A percentile compares a stretch with the other conserved stretches of the same genome.
These are phyloP conservation scores for Penicillium longicatenatum DNA, from an alignment of 495 filamentous ascomycete genomes.

Conservation along the genomic window DNA sequence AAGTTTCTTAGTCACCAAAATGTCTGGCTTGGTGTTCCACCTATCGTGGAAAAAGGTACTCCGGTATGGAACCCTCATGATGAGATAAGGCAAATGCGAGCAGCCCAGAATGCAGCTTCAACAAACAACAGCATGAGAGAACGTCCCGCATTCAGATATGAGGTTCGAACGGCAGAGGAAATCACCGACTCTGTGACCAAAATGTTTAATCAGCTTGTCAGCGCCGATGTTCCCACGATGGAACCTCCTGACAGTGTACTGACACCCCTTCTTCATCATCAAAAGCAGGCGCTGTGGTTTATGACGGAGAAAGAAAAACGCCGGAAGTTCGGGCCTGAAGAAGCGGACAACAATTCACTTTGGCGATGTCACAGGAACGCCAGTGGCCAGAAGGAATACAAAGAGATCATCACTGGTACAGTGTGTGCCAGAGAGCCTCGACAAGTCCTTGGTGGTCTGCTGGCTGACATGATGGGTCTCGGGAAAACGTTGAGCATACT, in stretches of 20 bases:
- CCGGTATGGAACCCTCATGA: conserved; percentile 70
- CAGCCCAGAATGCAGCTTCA: conserved; percentile 23
- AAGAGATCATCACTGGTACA: conserved; percentile 81
- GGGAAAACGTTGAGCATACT: conserved; percentile 93
- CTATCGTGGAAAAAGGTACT: conserved; percentile 62
- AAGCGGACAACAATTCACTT: conserved; percentile 66
- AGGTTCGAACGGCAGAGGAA: conserved; percentile 75
- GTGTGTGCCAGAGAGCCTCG: conserved; percentile 63
- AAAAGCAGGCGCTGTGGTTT: conserved; percentile 89
- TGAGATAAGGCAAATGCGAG: conserved; percentile 42
- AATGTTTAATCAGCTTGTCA: conserved; percentile 83
- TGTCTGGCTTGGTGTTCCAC: conserved; percentile 64
- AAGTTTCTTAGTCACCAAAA: conserved; percentile 62
- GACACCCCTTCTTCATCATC: conserved; percentile 79
- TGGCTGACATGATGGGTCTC: conserved; percentile 98
- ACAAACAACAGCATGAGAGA: conserved; percentile 21
- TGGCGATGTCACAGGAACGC: conserved; percentile 61
- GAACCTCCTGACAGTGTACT: conserved; percentile 61
- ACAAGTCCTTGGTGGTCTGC: conserved; percentile 78
- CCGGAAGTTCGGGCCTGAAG: conserved; percentile 53
- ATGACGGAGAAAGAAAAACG: conserved; percentile 79
- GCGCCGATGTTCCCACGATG: conserved; percentile 73
- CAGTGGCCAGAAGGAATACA: conserved; percentile 62
- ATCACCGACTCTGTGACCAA: conserved; percentile 78
- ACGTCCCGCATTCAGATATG: conserved; percentile 41